Evolutionary conservation across 1,284 basidiomycete genomes (phyloP).

Genomic region (Tylopilus sp.): DNA sequence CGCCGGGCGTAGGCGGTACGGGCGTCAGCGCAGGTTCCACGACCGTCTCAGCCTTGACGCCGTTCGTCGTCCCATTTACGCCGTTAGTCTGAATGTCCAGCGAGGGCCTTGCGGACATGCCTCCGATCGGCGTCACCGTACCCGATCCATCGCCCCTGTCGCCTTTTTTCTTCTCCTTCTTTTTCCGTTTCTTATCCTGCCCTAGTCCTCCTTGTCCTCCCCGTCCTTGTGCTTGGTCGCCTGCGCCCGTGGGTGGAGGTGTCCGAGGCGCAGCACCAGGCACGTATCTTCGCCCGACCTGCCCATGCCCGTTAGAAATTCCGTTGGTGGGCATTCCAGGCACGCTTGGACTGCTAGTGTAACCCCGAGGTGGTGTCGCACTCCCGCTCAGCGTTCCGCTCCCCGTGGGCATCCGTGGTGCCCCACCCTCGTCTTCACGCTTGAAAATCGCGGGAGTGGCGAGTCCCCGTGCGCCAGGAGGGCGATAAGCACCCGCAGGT

Average conservation of each 20-base stretch:
- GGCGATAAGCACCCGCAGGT: conserved; percentile 81
- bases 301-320: conserved; percentile 32
- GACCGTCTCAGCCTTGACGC: not conserved
- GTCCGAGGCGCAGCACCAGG: conserved; percentile 61
- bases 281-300: conserved; percentile 45
- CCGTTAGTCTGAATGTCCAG: conserved; percentile 35
- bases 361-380: conserved; percentile 48
- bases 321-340: conserved; percentile 26
- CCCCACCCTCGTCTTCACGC: conserved; percentile 80
- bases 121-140: conserved; percentile 30
- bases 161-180: conserved; percentile 54
- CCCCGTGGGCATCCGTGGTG: conserved; percentile 44
- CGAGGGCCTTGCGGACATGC: conserved; percentile 32
- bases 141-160: conserved; percentile 38
- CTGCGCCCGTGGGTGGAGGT: conserved; percentile 45
- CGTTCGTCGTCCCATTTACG: conserved; percentile 1
- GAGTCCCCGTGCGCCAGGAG: conserved; percentile 86
- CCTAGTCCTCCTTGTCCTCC: conserved; percentile 25
- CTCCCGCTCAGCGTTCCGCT: conserved; percentile 48
- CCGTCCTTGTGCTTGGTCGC: conserved; percentile 18
- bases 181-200: conserved; percentile 50
- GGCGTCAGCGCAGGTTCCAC: conserved; percentile 32
- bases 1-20: conserved; percentile 55
- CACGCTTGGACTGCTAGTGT: conserved; percentile 34
- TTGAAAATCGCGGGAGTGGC: conserved; percentile 84